phyloP scores from a whole-genome alignment of 805 yeast species.

The Wickerhamiella australiensis region DNA sequence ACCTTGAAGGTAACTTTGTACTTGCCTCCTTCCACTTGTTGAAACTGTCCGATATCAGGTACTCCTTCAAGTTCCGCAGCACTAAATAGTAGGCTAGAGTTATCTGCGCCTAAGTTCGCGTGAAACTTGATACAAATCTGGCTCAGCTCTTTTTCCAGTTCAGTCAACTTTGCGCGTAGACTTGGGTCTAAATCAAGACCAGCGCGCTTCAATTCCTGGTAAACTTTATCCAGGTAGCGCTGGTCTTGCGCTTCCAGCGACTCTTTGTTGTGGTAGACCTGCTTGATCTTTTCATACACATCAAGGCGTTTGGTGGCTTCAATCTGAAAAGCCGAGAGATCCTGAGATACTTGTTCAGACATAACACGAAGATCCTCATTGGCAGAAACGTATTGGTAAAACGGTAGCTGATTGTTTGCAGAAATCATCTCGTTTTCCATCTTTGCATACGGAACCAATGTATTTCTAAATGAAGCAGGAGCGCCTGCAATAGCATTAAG shows the following conservation, averaged over 20 bases:
- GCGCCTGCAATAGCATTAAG: slow-evolving; percentile 8
- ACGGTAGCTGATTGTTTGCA: slow-evolving; percentile 42
- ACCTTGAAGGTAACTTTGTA: slow-evolving; percentile 66
- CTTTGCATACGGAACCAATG: slow-evolving; percentile 10
- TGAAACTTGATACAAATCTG: slow-evolving; percentile 43
- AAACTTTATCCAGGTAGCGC: slow-evolving; percentile 45
- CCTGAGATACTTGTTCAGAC: slow-evolving; percentile 49
- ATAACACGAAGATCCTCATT: slow-evolving; percentile 59
- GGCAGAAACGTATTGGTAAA: slow-evolving; percentile 61
- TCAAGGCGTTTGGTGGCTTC: slow-evolving; percentile 58
- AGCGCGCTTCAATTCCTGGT: slow-evolving; percentile 47
- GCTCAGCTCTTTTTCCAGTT: slow-evolving; percentile 48
- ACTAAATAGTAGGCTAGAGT: slow-evolving; percentile 48
- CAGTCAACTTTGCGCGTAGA: slow-evolving; percentile 43
- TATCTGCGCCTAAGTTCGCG: slow-evolving; percentile 61
- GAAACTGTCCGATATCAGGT: slow-evolving; percentile 52
- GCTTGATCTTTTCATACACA: slow-evolving; percentile 46
- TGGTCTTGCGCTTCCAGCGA: slow-evolving; percentile 41
- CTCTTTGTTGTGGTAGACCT: slow-evolving; percentile 34
- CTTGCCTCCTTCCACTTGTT: slow-evolving; percentile 32
- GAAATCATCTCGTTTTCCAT: slow-evolving; percentile 40
- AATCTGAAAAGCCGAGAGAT: slow-evolving; percentile 44
- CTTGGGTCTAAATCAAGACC: slow-evolving; percentile 54
- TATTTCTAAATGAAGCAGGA: slow-evolving; percentile 4
- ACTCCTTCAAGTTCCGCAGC: slow-evolving; percentile 60